Percentiles rank a stretch among this genome's conserved stretches.
phyloP scores from a whole-genome alignment of 2,329 filamentous ascomycete species.

The Drechslerella dactyloides region DNA sequence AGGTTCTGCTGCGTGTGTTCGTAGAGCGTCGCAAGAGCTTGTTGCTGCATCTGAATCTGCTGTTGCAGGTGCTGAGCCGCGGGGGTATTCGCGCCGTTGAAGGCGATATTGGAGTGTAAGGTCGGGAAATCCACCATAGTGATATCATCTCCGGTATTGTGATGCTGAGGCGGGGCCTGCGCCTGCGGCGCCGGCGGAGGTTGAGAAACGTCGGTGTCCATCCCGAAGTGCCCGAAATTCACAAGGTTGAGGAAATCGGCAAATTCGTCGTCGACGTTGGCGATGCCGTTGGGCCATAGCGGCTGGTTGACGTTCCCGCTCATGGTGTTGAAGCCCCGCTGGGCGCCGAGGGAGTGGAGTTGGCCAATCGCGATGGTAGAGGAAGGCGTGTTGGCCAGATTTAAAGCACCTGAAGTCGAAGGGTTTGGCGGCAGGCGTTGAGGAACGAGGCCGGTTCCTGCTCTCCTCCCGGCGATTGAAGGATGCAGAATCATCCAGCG shows the following conservation, averaged over 20 bases:
- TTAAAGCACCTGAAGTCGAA: not conserved
- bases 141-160: constrained; percentile 28
- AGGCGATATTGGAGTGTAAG: constrained; percentile 27
- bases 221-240: constrained; percentile 46
- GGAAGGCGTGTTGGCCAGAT: not conserved
- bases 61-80: constrained; percentile 36
- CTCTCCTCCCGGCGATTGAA: constrained; percentile 37
- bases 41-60: constrained; percentile 32
- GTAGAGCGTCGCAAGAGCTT: constrained; percentile 38
- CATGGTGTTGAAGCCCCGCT: constrained; percentile 28
- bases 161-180: constrained; percentile 18
- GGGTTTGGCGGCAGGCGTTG: constrained; percentile 22
- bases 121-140: constrained; percentile 45
- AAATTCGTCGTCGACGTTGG: constrained; percentile 41
- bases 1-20: constrained; percentile 35
- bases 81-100: constrained; percentile 23
- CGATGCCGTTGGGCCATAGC: constrained; percentile 42
- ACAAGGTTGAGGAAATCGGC: constrained; percentile 47
- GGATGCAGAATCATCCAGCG: constrained; percentile 45
- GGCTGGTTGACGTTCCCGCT: constrained; percentile 32
- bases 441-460: constrained; percentile 7
- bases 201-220: constrained; percentile 36
- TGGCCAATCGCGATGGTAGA: constrained; percentile 5
- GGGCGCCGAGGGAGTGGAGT: constrained; percentile 28
- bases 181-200: constrained; percentile 1